Base-by-base conservation (phyloP, 345 rosid species). In the Pistacia atlantica region DNA sequence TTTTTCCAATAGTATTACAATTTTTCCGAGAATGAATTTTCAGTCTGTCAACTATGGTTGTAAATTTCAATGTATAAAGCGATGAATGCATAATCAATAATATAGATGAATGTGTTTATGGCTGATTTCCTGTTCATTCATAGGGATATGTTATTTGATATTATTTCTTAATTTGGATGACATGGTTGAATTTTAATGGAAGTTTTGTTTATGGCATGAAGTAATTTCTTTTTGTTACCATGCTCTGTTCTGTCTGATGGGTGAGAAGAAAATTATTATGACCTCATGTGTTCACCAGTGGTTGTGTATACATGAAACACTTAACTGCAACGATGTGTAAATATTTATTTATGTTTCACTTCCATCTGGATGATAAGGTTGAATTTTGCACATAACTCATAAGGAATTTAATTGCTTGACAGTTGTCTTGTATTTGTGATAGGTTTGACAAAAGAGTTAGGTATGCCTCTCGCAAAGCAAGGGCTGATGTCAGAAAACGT, bases 361-460 rank as follows among this genome's bases (percentile, higher is more conserved):
- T 22, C 13, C 49, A 17, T 37, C 22, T 37, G 16, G 13, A 60
- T 60, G 14, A 60, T 22, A 49, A 45, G 56, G 20, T 17, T 46
- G 77, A 38, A 31, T 28, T 45, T 5, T 58, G 68, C 17, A 38
- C 20, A 18, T 57, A 5, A 31, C 11, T 0, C 8, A 2, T 46
- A 42, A 73, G 60, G 48, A 25, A 31, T 46, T 67, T 17, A 25
- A 16, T 22, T 62, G 75, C 49, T 65, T 66, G 1, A 70, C 18
- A 38, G 37, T n/a, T 52, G 12, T 70, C 28, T 28, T 55, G 37
- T 18, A 55, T 68, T 33, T 17, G 66, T 72, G 78, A 75, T 73
- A 97, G 99, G 92, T 97, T 97, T 85, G 97, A 91, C 74, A 97
- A 94, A 89, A 87, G 60, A 79, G 98, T 97, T 76, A 87, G 99